A percentile compares a stretch with the other conserved stretches of the same genome.
phyloP scores from a whole-genome alignment of 2,329 filamentous ascomycete genomes.

The Rhynchosporium agropyri region DNA sequence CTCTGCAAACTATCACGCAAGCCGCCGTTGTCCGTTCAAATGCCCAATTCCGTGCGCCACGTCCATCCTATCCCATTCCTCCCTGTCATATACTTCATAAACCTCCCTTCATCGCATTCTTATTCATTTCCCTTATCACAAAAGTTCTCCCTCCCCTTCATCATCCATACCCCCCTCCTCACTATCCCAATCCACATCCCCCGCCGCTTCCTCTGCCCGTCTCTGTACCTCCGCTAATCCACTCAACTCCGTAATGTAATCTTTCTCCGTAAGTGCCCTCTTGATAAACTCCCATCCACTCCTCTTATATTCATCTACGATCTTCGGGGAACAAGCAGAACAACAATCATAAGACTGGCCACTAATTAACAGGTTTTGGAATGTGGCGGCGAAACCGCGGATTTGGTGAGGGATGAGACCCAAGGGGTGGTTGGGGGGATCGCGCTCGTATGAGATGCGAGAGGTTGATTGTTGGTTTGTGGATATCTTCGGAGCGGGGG shows the following conservation, averaged over 20 bases:
- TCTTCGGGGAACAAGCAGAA: conserved; percentile 74
- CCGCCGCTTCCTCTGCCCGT: conserved; percentile 52
- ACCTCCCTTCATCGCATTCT: too few species aligned
- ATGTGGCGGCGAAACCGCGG: conserved; percentile 74
- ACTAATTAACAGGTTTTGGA: conserved; percentile 72
- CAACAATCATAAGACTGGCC: conserved; percentile 79
- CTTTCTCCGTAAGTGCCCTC: conserved; percentile 71
- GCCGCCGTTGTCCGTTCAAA: background rate
- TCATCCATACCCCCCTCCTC: conserved; percentile 56
- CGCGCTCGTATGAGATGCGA: conserved; percentile 51
- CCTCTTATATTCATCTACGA: conserved; percentile 67
- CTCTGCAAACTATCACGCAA: background rate
- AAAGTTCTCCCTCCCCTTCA: conserved; percentile 46
- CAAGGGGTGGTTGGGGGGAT: conserved; percentile 61
- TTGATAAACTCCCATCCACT: conserved; percentile 79
- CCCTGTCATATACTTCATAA: background rate
- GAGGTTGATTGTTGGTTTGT: conserved; percentile 43
- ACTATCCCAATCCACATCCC: conserved; percentile 63
- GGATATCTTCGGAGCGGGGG: conserved; percentile 54
- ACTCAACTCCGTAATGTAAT: conserved; percentile 77
- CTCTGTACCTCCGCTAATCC: conserved; percentile 73
- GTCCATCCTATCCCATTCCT: background rate
- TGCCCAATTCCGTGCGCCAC: conserved; percentile 3
- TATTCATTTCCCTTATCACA: conserved; percentile 25
- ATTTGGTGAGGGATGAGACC: conserved; percentile 79